phyloP scores from a whole-genome alignment of 116 monocot genomes.

The Trichopus zeylanicus region DNA sequence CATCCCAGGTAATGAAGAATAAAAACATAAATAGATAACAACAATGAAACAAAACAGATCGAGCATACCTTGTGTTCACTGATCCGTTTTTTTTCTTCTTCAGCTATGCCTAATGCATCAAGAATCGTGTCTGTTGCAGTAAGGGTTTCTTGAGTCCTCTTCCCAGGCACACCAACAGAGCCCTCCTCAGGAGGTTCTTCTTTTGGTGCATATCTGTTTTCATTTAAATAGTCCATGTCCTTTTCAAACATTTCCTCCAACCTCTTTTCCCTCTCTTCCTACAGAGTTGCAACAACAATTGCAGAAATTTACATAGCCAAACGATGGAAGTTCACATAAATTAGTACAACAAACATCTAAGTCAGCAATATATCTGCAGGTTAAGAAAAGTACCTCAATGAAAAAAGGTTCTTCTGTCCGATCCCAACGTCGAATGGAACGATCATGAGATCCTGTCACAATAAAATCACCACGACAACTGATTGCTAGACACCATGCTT shows the following conservation, averaged over 20 bases:
- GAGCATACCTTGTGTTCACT: constrained; percentile 54
- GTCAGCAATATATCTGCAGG: not conserved
- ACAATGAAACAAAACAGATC: constrained; percentile 6
- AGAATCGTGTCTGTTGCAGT: constrained; percentile 69
- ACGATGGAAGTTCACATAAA: no score
- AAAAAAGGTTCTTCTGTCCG: constrained; percentile 87
- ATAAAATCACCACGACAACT: constrained; percentile 87
- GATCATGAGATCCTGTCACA: constrained; percentile 91
- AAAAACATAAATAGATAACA: not conserved
- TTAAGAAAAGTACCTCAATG: constrained; percentile 48
- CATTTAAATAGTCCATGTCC: constrained; percentile 51
- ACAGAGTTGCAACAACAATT: constrained; percentile 8
- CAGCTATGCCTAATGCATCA: constrained; percentile 82
- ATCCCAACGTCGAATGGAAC: constrained; percentile 97
- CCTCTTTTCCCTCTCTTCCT: constrained; percentile 95
- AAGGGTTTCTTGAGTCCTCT: constrained; percentile 73
- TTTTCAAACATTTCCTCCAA: constrained; percentile 77
- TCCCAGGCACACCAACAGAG: constrained; percentile 66
- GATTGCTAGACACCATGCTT: constrained; percentile 79
- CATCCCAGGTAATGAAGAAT: not conserved
- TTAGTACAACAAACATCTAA: no score
- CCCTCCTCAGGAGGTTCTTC: constrained; percentile 81
- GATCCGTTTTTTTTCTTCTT: constrained; percentile 66
- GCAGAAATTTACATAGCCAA: not conserved
- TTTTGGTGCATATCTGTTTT: constrained; percentile 64